These are phyloP conservation scores for Mortierella polycephala DNA, from an alignment of 371 early-diverging fungal genomes.

Conservation along the genomic window DNA sequence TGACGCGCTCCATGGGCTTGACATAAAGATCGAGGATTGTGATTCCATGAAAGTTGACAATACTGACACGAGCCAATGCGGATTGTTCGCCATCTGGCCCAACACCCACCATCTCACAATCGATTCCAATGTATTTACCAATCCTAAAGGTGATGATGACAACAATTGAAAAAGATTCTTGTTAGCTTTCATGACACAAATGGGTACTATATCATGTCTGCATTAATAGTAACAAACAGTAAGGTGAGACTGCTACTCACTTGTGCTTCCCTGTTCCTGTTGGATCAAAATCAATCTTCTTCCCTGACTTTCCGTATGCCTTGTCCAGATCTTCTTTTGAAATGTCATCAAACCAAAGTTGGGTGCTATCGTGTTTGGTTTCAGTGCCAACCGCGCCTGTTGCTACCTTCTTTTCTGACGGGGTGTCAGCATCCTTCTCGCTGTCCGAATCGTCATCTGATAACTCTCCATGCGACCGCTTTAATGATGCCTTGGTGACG, in stretches of 20 bases:
- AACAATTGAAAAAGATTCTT: background rate
- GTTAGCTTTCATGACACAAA: background rate
- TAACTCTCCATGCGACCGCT: conserved; percentile 24
- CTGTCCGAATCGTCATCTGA: conserved; percentile 12
- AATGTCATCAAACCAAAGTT: conserved; percentile 73
- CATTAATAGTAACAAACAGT: background rate
- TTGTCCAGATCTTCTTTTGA: conserved; percentile 61
- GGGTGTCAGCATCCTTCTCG: background rate
- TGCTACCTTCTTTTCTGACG: conserved; percentile 7
- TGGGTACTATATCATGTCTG: background rate
- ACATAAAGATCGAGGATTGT: conserved; percentile 89
- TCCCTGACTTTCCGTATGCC: conserved; percentile 59
- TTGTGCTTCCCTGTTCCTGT: conserved; percentile 58
- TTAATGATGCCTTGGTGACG: conserved; percentile 24
- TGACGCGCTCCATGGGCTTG: conserved; percentile 81
- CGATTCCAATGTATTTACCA: conserved; percentile 93
- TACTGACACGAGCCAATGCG: conserved; percentile 88
- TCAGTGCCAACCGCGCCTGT: conserved; percentile 10
- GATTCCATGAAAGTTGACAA: conserved; percentile 95
- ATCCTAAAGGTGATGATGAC: conserved; percentile 41
- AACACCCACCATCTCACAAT: conserved; percentile 99
- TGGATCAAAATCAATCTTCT: conserved; percentile 42
- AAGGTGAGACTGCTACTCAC: conserved; percentile 34
- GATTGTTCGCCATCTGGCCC: conserved; percentile 84
- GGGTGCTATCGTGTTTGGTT: conserved; percentile 57